phyloP scores from a whole-genome alignment of 192 early-diverging fungal species.

The Radiomyces spectabilis region DNA sequence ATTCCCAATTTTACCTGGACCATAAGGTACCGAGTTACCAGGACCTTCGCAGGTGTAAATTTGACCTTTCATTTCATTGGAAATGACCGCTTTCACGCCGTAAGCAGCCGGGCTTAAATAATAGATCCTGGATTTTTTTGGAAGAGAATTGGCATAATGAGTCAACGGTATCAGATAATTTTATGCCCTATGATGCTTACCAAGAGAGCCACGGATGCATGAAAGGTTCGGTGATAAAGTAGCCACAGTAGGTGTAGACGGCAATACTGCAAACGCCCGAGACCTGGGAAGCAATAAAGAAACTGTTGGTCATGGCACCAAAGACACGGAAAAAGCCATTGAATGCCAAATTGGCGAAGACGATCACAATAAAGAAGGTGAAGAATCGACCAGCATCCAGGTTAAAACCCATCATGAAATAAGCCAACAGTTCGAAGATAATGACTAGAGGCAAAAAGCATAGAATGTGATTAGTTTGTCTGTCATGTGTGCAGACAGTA shows the following conservation, averaged over 20 bases:
- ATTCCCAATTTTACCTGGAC: too few relatives aligned
- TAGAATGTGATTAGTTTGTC: too few relatives aligned
- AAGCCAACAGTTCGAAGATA: slow-evolving; percentile 46
- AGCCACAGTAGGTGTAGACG: too few relatives aligned
- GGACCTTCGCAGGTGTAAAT: slow-evolving; percentile 28
- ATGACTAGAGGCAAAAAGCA: slow-evolving; percentile 35
- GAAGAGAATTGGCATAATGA: slow-evolving; percentile 48
- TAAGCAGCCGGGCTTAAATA: slow-evolving; percentile 61
- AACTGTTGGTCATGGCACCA: slow-evolving; percentile 38
- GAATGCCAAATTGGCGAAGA: slow-evolving; percentile 47
- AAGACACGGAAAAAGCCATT: slow-evolving; percentile 55
- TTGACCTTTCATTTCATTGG: slow-evolving; percentile 55
- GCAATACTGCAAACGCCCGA: slow-evolving; percentile 46
- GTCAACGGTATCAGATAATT: too few relatives aligned
- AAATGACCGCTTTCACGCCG: slow-evolving; percentile 48
- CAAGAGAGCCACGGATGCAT: too few relatives aligned
- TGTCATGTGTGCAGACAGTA: too few relatives aligned
- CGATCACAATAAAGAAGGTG: slow-evolving; percentile 44
- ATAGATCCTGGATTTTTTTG: slow-evolving; percentile 56
- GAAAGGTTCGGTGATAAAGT: too few relatives aligned
- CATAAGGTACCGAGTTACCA: slow-evolving; percentile 21
- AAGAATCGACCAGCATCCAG: slow-evolving; percentile 42
- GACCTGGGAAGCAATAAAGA: slow-evolving; percentile 44
- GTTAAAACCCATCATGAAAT: slow-evolving; percentile 56
- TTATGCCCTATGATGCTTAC: too few relatives aligned